Evolutionary conservation across 2,329 filamentous ascomycete species (phyloP), one percentile per base, ranked within the genome.

Genomic region (Colletotrichum siamense): DNA sequence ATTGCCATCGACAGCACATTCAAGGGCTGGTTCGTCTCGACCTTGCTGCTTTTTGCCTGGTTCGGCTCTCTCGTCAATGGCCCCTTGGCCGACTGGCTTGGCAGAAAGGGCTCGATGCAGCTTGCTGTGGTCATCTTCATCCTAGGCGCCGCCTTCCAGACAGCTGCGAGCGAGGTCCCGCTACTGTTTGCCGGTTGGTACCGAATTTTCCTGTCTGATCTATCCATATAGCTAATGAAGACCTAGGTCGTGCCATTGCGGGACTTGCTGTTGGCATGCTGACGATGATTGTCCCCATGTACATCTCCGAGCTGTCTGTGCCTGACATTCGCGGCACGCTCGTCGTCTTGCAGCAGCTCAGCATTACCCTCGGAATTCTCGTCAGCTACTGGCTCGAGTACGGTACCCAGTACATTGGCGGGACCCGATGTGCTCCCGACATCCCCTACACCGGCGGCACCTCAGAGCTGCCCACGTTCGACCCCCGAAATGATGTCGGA

Each of bases 21-120:
- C 81, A 88, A 89, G 76, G 88, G 88, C 36, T 90, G 89, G 88
- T 89, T 90, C 69, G 87, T 89, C 3, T 89, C 89, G 8, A 88
- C 86, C 3, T 81, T 91, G 6, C 80, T 89, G 12, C 81, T 90
- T 1, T 81, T 86, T 65, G 88, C 88, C 7, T 89, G 87, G 87
- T 80, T 88, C 68, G 89, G 89, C 3, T 89, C 88, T 5, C 82
- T 91, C 32, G 65, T 83, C 76, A 86, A 86, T 69, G 85, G 86
- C 3, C 83, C 86, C 2, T 75, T 86, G 36, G 84, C 84, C 39
- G 84, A 86, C 73, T 79, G 77, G 8, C 71, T 85, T 44, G 81
- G 81, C 2, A 79, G 85, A 24, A 85, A 83, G 70, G 80, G 83
- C 2, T 83, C 82, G 15, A 85, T 86, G 73, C 77, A 85, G 5